Conservation (phyloP, 306 rosid species). For the Inga laurina region DNA sequence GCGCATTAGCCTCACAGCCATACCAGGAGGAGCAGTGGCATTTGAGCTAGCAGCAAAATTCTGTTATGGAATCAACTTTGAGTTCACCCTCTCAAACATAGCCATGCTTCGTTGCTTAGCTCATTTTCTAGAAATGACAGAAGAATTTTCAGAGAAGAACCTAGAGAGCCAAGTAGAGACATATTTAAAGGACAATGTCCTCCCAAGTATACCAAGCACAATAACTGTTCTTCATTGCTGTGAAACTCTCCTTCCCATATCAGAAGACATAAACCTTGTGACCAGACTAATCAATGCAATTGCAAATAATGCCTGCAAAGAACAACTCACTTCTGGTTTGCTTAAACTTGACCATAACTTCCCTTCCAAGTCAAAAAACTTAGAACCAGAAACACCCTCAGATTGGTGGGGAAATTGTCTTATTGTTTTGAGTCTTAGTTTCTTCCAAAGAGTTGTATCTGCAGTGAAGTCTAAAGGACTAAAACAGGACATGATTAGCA, state of each 20-base stretch:
- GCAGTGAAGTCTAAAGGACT: slow-evolving; percentile 89
- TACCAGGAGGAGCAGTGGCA: slow-evolving; percentile 92
- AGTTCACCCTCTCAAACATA: slow-evolving; percentile 72
- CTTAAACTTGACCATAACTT: slow-evolving; percentile 81
- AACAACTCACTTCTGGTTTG: slow-evolving; percentile 87
- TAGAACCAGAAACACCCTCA: slow-evolving; percentile 84
- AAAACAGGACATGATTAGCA: slow-evolving; percentile 90
- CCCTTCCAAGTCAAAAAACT: slow-evolving; percentile 51
- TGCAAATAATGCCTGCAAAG: slow-evolving; percentile 89
- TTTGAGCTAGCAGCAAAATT: slow-evolving; percentile 91
- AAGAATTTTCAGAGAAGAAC: slow-evolving; percentile 77
- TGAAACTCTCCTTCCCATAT: slow-evolving; percentile 67
- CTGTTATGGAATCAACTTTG: slow-evolving; percentile 80
- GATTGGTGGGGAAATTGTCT: slow-evolving; percentile 98
- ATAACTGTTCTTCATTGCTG: slow-evolving; percentile 91
- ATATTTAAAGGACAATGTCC: slow-evolving; percentile 67
- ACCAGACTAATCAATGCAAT: slow-evolving; percentile 78
- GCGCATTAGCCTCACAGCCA: slow-evolving; percentile 53
- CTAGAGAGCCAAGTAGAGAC: slow-evolving; percentile 67
- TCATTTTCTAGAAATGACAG: slow-evolving; percentile 87
- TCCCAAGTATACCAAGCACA: slow-evolving; percentile 66
- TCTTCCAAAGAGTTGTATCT: slow-evolving; percentile 78
- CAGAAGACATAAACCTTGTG: slow-evolving; percentile 81
- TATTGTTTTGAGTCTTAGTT: slow-evolving; percentile 65
- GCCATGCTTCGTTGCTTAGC: slow-evolving; percentile 79